phyloP scores from a whole-genome alignment of 2,329 filamentous ascomycete genomes.

The Pseudocercospora musae region DNA sequence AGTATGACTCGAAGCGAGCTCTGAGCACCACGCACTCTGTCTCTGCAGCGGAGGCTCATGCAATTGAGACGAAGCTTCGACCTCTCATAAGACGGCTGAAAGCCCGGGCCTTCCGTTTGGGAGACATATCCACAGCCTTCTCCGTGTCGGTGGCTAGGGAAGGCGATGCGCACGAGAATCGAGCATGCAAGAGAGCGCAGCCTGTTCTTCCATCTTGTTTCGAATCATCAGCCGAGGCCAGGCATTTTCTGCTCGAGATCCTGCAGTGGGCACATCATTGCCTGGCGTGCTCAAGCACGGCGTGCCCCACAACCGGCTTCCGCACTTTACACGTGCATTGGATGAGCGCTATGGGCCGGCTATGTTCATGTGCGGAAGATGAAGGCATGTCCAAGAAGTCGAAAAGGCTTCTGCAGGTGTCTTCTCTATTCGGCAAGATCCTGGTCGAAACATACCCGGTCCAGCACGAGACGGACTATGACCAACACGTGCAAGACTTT shows the following conservation, averaged over 20 bases:
- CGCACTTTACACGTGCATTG: background rate
- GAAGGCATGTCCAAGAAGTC: background rate
- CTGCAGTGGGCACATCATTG: background rate
- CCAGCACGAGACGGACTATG: background rate
- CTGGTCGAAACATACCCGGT: background rate
- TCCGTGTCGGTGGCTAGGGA: background rate
- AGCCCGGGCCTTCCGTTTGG: background rate
- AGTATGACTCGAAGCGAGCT: background rate
- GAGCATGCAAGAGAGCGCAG: background rate
- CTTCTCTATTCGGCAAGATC: background rate
- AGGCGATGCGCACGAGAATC: background rate
- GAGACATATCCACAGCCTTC: background rate
- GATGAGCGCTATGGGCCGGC: background rate
- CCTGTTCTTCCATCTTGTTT: background rate
- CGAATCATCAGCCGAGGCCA: background rate
- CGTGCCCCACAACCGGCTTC: background rate
- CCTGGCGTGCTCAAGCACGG: background rate
- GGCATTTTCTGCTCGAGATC: background rate
- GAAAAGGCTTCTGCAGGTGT: background rate
- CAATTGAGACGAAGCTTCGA: background rate
- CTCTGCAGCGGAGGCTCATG: background rate
- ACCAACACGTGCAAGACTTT: background rate
- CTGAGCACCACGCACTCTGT: background rate
- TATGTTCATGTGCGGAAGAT: background rate
- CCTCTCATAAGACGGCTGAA: background rate